Percentiles rank a stretch among this genome's conserved stretches.
Evolutionary conservation across 1,284 basidiomycete species (phyloP).

Genomic region (Anthracocystis setariae): DNA sequence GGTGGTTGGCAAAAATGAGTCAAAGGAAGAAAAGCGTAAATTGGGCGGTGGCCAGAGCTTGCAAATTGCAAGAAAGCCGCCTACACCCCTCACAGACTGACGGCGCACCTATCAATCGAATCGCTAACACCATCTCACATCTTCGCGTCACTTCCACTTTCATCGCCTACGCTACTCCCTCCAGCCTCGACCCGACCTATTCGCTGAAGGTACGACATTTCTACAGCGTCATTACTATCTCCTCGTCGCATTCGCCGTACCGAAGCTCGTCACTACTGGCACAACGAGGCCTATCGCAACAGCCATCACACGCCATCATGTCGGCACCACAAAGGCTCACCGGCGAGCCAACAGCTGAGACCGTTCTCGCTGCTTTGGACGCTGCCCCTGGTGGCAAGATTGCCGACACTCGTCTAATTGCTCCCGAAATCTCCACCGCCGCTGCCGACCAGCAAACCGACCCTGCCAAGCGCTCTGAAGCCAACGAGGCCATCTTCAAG

Average conservation of each 20-base stretch:
- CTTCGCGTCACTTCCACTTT: not conserved
- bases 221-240: too few relatives aligned
- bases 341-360: constrained; percentile 52
- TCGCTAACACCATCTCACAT: not conserved
- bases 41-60: constrained; percentile 3
- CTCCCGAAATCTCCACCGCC: constrained; percentile 37
- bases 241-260: too few relatives aligned
- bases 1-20: constrained; percentile 17
- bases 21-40: constrained; percentile 16
- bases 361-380: constrained; percentile 54
- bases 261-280: too few relatives aligned
- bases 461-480: constrained; percentile 46
- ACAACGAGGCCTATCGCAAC: too few relatives aligned
- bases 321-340: constrained; percentile 30
- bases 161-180: not conserved
- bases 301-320: constrained; percentile 15
- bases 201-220: too few relatives aligned
- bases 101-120: not conserved
- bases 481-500: constrained; percentile 57
- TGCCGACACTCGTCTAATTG: constrained; percentile 52
- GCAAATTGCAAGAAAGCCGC: constrained; percentile 2
- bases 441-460: constrained; percentile 42
- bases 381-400: constrained; percentile 52
- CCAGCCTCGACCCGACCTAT: too few relatives aligned
- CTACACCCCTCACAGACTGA: too few relatives aligned